Conservation (phyloP, 768 basidiomycete genomes). For the Ephemerocybe angulata region DNA sequence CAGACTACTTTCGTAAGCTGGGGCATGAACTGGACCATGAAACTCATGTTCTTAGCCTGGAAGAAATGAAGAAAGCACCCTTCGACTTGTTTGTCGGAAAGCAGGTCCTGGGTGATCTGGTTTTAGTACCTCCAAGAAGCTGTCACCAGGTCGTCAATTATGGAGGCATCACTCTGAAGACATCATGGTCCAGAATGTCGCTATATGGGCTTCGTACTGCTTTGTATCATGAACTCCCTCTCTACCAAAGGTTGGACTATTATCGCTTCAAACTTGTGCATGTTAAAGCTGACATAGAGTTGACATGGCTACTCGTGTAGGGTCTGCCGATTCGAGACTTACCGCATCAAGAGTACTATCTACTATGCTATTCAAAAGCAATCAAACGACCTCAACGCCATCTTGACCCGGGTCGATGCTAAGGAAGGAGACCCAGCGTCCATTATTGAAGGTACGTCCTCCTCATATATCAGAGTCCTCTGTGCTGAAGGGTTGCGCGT, state of each 20-base stretch:
- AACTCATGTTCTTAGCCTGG: conserved; percentile 56
- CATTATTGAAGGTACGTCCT: too few relatives aligned
- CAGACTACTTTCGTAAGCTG: conserved; percentile 56
- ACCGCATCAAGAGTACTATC: conserved; percentile 67
- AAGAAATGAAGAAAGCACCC: conserved; percentile 61
- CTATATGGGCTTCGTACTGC: conserved; percentile 55
- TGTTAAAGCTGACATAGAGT: background rate
- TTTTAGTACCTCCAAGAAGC: conserved; percentile 76
- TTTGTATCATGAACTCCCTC: conserved; percentile 68
- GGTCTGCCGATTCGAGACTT: conserved; percentile 77
- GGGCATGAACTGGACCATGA: conserved; percentile 71
- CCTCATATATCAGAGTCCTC: too few relatives aligned
- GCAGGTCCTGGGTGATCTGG: conserved; percentile 73
- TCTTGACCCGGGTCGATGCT: background rate
- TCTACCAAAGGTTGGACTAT: conserved; percentile 65
- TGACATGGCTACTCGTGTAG: conserved; percentile 31
- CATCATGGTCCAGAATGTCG: conserved; percentile 86
- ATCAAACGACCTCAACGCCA: conserved; percentile 21
- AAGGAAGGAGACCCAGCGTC: too few relatives aligned
- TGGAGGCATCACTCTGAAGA: conserved; percentile 79
- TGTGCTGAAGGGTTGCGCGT: too few relatives aligned
- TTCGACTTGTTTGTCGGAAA: conserved; percentile 69
- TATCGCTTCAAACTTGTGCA: too few relatives aligned
- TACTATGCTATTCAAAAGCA: conserved; percentile 47
- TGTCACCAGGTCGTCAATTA: conserved; percentile 83